These are phyloP conservation scores for Biscutella laevigata DNA, from an alignment of 441 rosid genomes.

Conservation along the genomic window DNA sequence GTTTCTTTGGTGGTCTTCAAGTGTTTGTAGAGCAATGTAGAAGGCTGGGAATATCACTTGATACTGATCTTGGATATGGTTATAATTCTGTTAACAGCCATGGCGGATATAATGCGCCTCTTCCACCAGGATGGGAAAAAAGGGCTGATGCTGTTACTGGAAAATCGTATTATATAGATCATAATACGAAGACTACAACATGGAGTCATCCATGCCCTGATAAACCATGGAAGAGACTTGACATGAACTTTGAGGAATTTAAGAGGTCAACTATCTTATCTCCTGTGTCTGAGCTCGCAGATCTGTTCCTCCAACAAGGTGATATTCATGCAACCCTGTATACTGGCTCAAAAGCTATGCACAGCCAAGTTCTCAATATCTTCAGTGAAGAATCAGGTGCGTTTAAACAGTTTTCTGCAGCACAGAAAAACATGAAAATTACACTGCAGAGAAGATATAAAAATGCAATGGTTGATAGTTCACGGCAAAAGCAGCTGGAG, in stretches of 20 bases:
- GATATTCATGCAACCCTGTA: conserved; percentile 97
- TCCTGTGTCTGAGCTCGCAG: conserved; percentile 84
- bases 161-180: conserved; percentile 79
- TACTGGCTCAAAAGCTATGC: conserved; percentile 99
- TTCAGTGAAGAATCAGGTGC: conserved; percentile 91
- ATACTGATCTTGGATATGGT: conserved; percentile 60
- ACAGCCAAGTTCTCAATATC: conserved; percentile 91
- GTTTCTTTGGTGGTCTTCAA: conserved; percentile 88
- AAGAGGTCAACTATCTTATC: conserved; percentile 80
- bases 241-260: conserved; percentile 85
- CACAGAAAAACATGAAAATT: conserved; percentile 77
- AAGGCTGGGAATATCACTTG: conserved; percentile 84
- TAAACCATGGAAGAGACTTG: conserved; percentile 96
- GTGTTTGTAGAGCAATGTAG: conserved; percentile 93
- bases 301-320: conserved; percentile 88
- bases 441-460: conserved; percentile 87
- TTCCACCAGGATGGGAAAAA: conserved; percentile 98
- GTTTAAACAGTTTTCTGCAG: conserved; percentile 83
- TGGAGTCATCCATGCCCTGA: conserved; percentile 98
- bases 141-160: conserved; percentile 88
- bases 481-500: conserved; percentile 96
- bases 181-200: conserved; percentile 86
- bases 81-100: conserved; percentile 45
- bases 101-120: conserved; percentile 72
- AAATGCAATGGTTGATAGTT: conserved; percentile 84